Base-by-base conservation (phyloP, 2,329 filamentous ascomycete species). In the Sclerotinia glacialis region DNA sequence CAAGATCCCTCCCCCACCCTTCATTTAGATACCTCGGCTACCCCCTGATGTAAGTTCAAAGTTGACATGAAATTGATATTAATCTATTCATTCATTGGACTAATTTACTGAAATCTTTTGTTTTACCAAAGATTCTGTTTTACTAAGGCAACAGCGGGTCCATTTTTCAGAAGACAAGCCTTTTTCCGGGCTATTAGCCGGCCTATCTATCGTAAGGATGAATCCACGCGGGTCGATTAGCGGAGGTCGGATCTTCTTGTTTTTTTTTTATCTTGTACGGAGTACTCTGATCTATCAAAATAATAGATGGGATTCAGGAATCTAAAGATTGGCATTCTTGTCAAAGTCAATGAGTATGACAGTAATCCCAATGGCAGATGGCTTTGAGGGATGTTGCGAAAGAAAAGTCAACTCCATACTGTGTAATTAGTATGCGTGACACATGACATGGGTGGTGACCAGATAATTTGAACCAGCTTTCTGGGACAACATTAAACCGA, bases 251-350 rank as follows among this genome's bases (percentile, higher is more conserved):
- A 46, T 42, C 50, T 18, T 46, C 31, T 50, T 46, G 28, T 16
- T 3, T 37, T 16, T 42, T 34, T 46, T 56, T n/a, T 26, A 56
- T 56, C 14, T 46, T 56, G 50, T 49, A n/a, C n/a, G n/a, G n/a
- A n/a, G n/a, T n/a, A 26, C 62, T 40, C 52, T 58, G 52, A 64
- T n/a, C 42, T 14, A 26, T 60, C 44, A 60, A 37, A 37, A 40
- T 16, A 5, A 60, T 46, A 34, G 28, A 37, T 44, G 42, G 7
- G 28, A 26, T 47, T 18, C 23, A n/a, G 44, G 12, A 21, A 34
- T 54, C 52, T n/a, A 34, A 53, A 53, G 18, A 34, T 31, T 18
- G 18, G 0, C 9, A 11, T n/a, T 59, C n/a, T 34, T 34, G n/a
- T 60, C 42, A 60, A 60, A 47, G 28, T 37, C 21, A 37, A 34